Evolutionary conservation across 352 stramenopile genomes (phyloP).

Genomic region (Phytophthora pinifolia): DNA sequence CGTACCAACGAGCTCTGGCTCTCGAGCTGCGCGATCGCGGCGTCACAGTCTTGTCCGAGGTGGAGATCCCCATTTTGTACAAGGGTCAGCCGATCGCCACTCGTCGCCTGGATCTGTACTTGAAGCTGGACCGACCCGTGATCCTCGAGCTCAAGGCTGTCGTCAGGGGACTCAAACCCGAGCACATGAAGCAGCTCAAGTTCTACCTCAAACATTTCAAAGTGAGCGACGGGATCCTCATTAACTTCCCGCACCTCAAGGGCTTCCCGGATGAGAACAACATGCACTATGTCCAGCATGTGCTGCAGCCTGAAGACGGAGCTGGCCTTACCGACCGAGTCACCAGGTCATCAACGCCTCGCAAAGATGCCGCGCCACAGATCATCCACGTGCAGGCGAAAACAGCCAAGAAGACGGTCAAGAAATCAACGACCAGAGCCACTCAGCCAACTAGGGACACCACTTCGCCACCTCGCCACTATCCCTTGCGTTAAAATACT

Average conservation of each 20-base stretch:
- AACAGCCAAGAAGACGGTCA: slow-evolving; percentile 1
- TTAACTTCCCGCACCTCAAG: slow-evolving; percentile 42
- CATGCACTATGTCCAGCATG: slow-evolving; percentile 13
- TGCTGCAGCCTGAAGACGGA: slow-evolving; percentile 21
- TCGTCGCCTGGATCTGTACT: slow-evolving; percentile 34
- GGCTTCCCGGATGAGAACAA: slow-evolving; percentile 32
- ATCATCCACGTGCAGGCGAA: slow-evolving; percentile 22
- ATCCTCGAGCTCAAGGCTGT: slow-evolving; percentile 45
- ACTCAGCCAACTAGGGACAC: neutral
- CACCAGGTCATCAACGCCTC: slow-evolving; percentile 14
- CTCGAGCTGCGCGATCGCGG: slow-evolving; percentile 28
- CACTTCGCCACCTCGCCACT: too few species aligned
- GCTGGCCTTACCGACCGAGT: slow-evolving; percentile 20
- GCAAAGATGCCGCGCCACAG: slow-evolving; percentile 10
- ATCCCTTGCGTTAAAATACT: too few species aligned
- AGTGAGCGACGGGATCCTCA: slow-evolving; percentile 35
- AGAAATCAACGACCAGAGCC: neutral
- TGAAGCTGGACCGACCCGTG: slow-evolving; percentile 30
- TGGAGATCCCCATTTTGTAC: slow-evolving; percentile 37
- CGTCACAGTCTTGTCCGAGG: slow-evolving; percentile 28
- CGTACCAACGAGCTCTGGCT: slow-evolving; percentile 39
- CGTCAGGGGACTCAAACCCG: slow-evolving; percentile 12
- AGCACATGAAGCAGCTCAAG: slow-evolving; percentile 38
- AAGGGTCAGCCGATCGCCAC: slow-evolving; percentile 31
- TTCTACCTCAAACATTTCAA: slow-evolving; percentile 45